phyloP scores from a whole-genome alignment of 78 protist species.

The Tieghemostelium lacteum region DNA sequence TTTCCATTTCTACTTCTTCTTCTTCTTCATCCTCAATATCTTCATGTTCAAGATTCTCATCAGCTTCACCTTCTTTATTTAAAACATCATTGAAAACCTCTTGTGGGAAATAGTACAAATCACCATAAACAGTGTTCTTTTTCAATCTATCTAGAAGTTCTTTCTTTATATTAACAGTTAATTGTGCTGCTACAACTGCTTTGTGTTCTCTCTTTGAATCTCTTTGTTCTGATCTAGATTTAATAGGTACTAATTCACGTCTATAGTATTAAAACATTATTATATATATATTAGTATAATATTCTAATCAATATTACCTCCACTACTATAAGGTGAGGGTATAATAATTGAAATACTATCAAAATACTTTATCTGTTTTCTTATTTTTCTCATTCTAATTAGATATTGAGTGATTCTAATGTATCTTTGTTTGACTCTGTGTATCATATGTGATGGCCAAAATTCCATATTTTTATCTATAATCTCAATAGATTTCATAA shows the following conservation, averaged over 20 bases:
- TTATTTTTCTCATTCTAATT: constrained; percentile 93
- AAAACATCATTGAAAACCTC: constrained; percentile 27
- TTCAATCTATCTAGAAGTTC: constrained; percentile 92
- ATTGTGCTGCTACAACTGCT: constrained; percentile 93
- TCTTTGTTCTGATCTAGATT: constrained; percentile 90
- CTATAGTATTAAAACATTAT: background rate
- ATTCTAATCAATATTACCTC: too few relatives aligned
- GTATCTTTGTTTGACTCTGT: constrained; percentile 93
- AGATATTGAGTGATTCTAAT: constrained; percentile 95
- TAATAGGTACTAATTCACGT: constrained; percentile 88
- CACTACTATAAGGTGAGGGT: too few relatives aligned
- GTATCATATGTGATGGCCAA: constrained; percentile 91
- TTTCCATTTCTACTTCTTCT: too few relatives aligned
- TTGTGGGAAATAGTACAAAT: constrained; percentile 55
- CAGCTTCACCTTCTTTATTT: constrained; percentile 20
- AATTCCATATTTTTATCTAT: constrained; percentile 90
- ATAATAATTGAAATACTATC: too few relatives aligned
- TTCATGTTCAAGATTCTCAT: constrained; percentile 20
- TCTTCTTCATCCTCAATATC: constrained; percentile 15
- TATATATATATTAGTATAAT: too few relatives aligned
- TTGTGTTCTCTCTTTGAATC: constrained; percentile 88
- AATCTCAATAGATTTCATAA: constrained; percentile 73
- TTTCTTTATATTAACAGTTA: constrained; percentile 88
- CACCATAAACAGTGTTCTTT: constrained; percentile 41
- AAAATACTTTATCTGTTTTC: constrained; percentile 72